Evolutionary conservation across 495 filamentous ascomycete species (phyloP), one percentile per base, ranked within the genome.

Genomic region (Penicillium fimorum): DNA sequence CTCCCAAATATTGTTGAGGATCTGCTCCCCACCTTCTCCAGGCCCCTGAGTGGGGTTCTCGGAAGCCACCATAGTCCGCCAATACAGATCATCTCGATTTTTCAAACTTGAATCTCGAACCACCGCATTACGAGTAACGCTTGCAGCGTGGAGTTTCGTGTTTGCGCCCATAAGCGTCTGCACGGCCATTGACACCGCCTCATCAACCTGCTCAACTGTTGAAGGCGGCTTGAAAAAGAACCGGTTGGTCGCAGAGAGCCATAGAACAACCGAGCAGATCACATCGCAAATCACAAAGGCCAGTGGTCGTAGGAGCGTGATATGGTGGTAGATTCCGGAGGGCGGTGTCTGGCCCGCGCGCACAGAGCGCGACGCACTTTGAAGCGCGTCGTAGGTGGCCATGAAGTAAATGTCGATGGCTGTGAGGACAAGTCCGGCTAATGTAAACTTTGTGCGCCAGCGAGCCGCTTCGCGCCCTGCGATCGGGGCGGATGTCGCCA

Each of bases 221-320:
- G 71, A 68, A 2, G 78, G 73, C 29, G 80, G 81, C n/a, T 69
- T 66, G 50, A 80, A 79, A 59, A 86, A 82, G 65, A 79, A 78
- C 13, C 93, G 83, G 61, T 92, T 88, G 18, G 94, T 96, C 22
- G 84, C 81, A 0, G 86, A 82, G 13, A 92, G 75, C 70, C 86
- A 96, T 13, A 96, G 70, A 6, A 87, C 68, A 13, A 66, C 66
- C 0, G 84, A 87, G 1, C 90, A 69, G 6, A 79, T n/a, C 1
- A 59, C 68, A 66, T 97, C 88, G 2, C 87, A 73, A 2, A 78
- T 53, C 0, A 82, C 81, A 1, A 97, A 80, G 0, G 69, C 68
- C 7, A 87, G 44, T 11, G 75, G 76, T 1, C 94, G 83, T 17
- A 79, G 71, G 0, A 85, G 58, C 2, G 82, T 82, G 62, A 87